A percentile compares a stretch with the other conserved stretches of the same genome.
phyloP scores from a whole-genome alignment of 2,329 filamentous ascomycete genomes.

The Fusarium pseudonygamai region DNA sequence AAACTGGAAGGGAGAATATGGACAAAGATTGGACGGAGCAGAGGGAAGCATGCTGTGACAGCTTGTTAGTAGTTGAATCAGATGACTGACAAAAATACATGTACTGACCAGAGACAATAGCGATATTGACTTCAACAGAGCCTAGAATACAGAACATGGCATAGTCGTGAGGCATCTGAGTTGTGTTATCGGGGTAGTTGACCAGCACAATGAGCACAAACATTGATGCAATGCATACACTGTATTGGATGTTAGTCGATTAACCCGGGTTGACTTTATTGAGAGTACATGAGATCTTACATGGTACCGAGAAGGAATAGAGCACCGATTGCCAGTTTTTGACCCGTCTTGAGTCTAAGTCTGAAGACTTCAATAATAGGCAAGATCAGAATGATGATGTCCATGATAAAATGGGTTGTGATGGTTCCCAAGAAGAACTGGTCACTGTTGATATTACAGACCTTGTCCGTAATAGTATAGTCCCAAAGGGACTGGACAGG shows the following conservation, averaged over 20 bases:
- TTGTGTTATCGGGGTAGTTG: constrained; percentile 10
- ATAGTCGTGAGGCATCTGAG: constrained; percentile 34
- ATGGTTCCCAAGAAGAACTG: constrained; percentile 48
- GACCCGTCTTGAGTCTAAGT: not conserved
- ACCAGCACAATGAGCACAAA: constrained; percentile 18
- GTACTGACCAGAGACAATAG: constrained; percentile 32
- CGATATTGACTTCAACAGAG: constrained; percentile 33
- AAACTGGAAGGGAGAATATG: constrained; percentile 25
- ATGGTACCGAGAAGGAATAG: constrained; percentile 11
- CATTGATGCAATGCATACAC: constrained; percentile 30
- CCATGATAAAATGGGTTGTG: constrained; percentile 46
- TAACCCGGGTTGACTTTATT: fast-evolving
- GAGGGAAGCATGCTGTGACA: constrained; percentile 30
- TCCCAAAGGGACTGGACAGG: constrained; percentile 49
- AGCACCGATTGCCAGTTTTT: constrained; percentile 10
- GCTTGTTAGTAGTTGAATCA: not conserved
- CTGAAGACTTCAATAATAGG: constrained; percentile 36
- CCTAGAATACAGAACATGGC: constrained; percentile 26
- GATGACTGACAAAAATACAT: fast-evolving
- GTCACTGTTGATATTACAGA: constrained; percentile 44
- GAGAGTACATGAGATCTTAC: not conserved
- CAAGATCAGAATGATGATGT: constrained; percentile 45
- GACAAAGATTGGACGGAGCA: constrained; percentile 33
- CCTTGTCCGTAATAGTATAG: constrained; percentile 34
- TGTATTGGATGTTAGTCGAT: not conserved